Evolutionary conservation across 169 alveolate genomes (phyloP), one percentile per base, ranked within the genome.

Genomic region (Eimeria mitis): DNA sequence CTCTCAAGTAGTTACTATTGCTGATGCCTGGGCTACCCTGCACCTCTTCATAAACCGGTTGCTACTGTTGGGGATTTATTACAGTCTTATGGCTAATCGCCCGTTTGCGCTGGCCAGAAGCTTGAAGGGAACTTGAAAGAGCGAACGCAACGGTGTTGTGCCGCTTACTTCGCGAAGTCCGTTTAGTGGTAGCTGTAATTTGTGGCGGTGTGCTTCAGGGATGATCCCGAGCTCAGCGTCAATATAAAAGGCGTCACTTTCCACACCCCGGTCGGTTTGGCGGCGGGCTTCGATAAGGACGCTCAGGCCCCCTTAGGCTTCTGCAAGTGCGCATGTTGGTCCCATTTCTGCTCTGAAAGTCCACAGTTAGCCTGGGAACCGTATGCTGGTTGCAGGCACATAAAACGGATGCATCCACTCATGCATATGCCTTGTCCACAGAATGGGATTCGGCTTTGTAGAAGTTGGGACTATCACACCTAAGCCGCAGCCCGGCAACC

Each of bases 221-320:
- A 90, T 37, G 94, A 81, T 28, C 81, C 89, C 1, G 96, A 91
- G 81, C 68, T 89, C 75, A 83, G 73, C 31, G 95, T 84, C 65
- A 79, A 52, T 49, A 79, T 95, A 84, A 84, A 73, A 16, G 97
- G 96, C 42, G 52, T 97, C 34, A 37, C 85, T 1, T 95, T 96
- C 78, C 54, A 73, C 73, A 97, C 95, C 52, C 97, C 97, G 1
- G 91, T 97, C 83, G 99, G 99, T 28, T 97, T 98, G 85, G 98
- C 99, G 25, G 99, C 99, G 0, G 99, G 99, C 0, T 98, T 97
- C 90, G 99, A 98, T 94, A 98, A 98, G 76, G 96, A 98, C 47
- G 98, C 98, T 25, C 98, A 97, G 91, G 98, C 97, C 37, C 97
- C 98, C 28, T 95, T 95, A 56, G 95, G 95, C 37, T 59, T 96